These are phyloP conservation scores for Phytophthora sansomeana DNA, from an alignment of 352 stramenopile genomes.

Conservation along the genomic window DNA sequence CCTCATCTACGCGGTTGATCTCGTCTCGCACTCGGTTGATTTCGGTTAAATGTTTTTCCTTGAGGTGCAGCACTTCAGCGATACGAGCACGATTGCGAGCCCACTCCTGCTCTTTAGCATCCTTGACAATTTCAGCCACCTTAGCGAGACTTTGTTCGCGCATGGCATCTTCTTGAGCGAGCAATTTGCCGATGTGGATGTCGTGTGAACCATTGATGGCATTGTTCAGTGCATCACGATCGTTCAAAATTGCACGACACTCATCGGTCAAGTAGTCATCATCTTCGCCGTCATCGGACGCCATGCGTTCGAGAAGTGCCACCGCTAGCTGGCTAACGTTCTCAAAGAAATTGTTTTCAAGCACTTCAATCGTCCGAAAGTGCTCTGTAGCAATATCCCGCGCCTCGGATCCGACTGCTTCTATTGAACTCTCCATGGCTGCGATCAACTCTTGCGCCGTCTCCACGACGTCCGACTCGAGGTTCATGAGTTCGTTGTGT, in stretches of 20 bases:
- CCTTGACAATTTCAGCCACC: conserved; percentile 70
- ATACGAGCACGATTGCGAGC: conserved; percentile 75
- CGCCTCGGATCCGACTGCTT: conserved; percentile 66
- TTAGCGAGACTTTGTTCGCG: conserved; percentile 81
- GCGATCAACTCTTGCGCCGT: conserved; percentile 73
- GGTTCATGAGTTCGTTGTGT: conserved; percentile 88
- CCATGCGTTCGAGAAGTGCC: conserved; percentile 78
- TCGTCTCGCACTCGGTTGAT: conserved; percentile 75
- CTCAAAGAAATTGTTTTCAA: conserved; percentile 93
- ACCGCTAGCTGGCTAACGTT: conserved; percentile 85
- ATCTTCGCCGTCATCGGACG: conserved; percentile 79
- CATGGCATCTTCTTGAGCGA: conserved; percentile 88
- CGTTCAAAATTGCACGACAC: conserved; percentile 82
- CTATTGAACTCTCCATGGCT: conserved; percentile 70
- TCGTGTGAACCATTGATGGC: conserved; percentile 93
- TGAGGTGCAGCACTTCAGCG: conserved; percentile 77
- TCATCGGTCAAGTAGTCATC: conserved; percentile 84
- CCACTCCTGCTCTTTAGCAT: conserved; percentile 75
- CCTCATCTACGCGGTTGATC: conserved; percentile 79
- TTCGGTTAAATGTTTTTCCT: conserved; percentile 73
- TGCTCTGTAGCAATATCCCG: conserved; percentile 78
- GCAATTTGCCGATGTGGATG: conserved; percentile 91
- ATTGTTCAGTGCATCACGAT: conserved; percentile 85
- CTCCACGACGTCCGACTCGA: conserved; percentile 89
- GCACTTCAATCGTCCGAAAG: conserved; percentile 90